Evolutionary conservation across 1,284 basidiomycete species (phyloP), one percentile per base, ranked within the genome.

Genomic region (Microbotryum intermedium): DNA sequence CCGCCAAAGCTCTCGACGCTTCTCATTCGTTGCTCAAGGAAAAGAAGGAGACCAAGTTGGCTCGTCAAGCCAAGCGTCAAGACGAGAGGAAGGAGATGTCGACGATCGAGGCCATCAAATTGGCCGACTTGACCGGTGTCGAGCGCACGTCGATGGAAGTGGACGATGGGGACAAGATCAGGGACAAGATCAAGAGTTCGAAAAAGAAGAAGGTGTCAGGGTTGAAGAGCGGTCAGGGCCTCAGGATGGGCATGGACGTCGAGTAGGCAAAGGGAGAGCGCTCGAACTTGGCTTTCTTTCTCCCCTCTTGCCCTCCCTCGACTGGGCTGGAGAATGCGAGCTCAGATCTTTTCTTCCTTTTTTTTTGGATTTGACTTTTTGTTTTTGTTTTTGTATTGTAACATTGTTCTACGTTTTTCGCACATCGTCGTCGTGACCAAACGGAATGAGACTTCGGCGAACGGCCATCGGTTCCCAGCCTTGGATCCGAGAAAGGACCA

Each of bases 1-100:
- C 69, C 6, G 63, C 62, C 52, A 68, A 68, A 52, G 71, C 71
- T 0, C 58, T 68, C 44, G 48, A 60, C n/a, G 70, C 69, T 4
- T 68, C 70, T n/a, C 52, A 64, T 13, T 53, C 67, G 16, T 49
- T 67, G 20, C 55, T 69, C 42, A 48, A 55, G 49, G 66, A 58
- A 45, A 59, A 50, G 20, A 62, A 59, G 55, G 65, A 62, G 55
- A 65, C 60, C 59, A 67, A 71, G 61, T 64, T 61, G 39, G 59
- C 55, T 16, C 59, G 65, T 6, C 53, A 63, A 47, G 55, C 54
- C 18, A 55, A 61, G 42, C 47, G 51, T 18, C 25, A 62, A 11
- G 59, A 57, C 16, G 60, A 60, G 56, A 64, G 61, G 55, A 55
- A 61, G 11, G 60, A 66, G 49, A 26, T 64, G 25, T 48, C 58